Evolutionary conservation across 305 asterid species (phyloP), one percentile per base, ranked within the genome.

Genomic region (Rubia peregrina): DNA sequence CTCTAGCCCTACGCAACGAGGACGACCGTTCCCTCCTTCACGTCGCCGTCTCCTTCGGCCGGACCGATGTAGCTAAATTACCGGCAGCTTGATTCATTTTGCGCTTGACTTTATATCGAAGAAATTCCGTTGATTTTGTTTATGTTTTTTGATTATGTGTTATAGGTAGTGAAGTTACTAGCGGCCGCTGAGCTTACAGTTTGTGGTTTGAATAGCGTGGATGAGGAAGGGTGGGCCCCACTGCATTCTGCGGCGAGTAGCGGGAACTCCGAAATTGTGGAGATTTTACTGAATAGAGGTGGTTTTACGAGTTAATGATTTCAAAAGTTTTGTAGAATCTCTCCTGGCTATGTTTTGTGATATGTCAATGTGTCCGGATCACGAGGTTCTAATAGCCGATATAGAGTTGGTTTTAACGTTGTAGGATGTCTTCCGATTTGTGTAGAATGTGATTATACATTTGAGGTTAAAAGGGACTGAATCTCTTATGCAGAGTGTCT

Each of bases 211-310:
- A 93, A 93, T 82, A 73, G 72, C 77, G 81, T 83, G 13, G 98
- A 93, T 60, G 97, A 90, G 75, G 97, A 93, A 84, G 97, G 97
- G 55, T 93, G 98, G 98, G 84, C 85, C 33, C 97, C 97, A 0
- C 85, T 93, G 74, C 98, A 93, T 75, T 89, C 97, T 74, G 98
- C 96, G 5, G 89, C 95, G 42, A 90, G 97, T 72, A 86, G 90
- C 79, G 97, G 97, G 71, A 86, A 85, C 75, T 70, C 79, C 65
- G 82, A 84, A 71, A 83, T 89, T 51, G 81, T 90, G 71, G 91
- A 93, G 81, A 79, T 86, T 82, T 75, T 92, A 79, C 85, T 90
- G 19, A 80, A 65, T 67, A 77, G 71, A 77, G 93, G 98, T 89
- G 73, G 64, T 42, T 41, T 67, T 44, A 42, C 26, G n/a, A 51